Base-by-base conservation (phyloP, 768 basidiomycete genomes). In the Crucibulum laeve region DNA sequence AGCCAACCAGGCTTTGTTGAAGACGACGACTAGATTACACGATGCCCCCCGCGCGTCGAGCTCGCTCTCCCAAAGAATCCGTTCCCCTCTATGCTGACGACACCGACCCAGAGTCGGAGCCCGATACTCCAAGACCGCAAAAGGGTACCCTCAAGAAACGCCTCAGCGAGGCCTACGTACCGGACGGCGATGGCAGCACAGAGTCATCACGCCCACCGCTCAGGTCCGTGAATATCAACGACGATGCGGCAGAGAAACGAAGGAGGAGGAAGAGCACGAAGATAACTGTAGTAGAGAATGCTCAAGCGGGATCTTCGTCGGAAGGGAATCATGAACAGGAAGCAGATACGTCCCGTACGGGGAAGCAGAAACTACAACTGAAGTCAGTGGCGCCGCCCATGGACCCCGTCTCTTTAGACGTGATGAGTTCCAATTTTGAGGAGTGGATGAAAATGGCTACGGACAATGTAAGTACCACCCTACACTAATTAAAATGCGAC, bases 391-490 rank as follows among this genome's bases (percentile, higher is more conserved):
- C 75, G 26, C 73, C 79, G 5, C 79, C 79, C 2, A 61, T 65
- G 1, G 77, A 82, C 21, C 74, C 82, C 33, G 77, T 84, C 15
- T 74, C 85, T 0, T 65, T 84, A 51, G 89, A 94, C 51, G 77
- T 92, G n/a, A 89, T 90, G 80, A 90, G 75, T 64, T 86, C 83
- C 28, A 96, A 93, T 54, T 96, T 86, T 57, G 96, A 99, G 61
- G 93, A 98, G 64, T 98, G 96, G 96, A 98, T 99, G 95, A 98
- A 98, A 73, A 84, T 98, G 83, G 93, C 94, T 1, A 98, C 95
- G 2, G 95, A 98, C 60, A 98, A 98, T 64, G 96, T 97, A 59
- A 53, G 82, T 70, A 10, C 19, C 35, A 10, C 40, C 22, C 42
- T 15, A 25, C 46, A 25, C 24, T 38, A 15, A 32, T 42, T 43